Evolutionary conservation across 2,329 filamentous ascomycete genomes (phyloP), one percentile per base, ranked within the genome.

Genomic region (Fusarium musae): DNA sequence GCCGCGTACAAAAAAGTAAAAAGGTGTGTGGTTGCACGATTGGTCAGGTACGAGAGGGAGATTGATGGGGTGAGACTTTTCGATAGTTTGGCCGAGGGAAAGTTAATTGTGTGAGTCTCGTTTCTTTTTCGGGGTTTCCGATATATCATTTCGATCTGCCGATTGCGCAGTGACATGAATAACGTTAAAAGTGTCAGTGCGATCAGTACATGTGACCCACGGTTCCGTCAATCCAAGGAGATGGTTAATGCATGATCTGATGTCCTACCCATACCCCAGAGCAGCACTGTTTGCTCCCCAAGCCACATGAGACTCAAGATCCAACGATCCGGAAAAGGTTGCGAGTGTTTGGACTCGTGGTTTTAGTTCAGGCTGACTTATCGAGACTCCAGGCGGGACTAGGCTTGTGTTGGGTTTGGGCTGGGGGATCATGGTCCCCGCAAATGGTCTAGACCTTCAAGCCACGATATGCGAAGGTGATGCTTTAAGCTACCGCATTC

Each of bases 391-490:
- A 57, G 42, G 52, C 39, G 19, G 11, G 39, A 40, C 40, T 64
- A 39, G 59, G 15, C 32, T 61, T 8, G 30, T 13, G 34, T 28
- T 13, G 46, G 32, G 40, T 15, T 37, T 42, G n/a, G 26, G 32
- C 34, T 26, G 26, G 26, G 6, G 26, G 26, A 26, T 26, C 26
- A 26, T 6, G 59, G 19, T 43, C 70, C 70, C 70, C 70, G 70
- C 70, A 74, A 74, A 71, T 46, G 57, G 66, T 74, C 70, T 74
- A 74, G 70, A 60, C 50, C 42, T 16, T 9, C 5, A 62, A 68
- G 70, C 70, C 66, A 64, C 54, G 10, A 37, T 49, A 47, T 28
- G 47, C n/a, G 2, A 46, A 40, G 21, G 46, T 43, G 36, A 34
- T 70, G 44, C 32, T 39, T 47, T 46, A 28, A 66, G 68, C 66